Evolutionary conservation across 257 asterid genomes (phyloP).

Genomic region (Solanum chilense): DNA sequence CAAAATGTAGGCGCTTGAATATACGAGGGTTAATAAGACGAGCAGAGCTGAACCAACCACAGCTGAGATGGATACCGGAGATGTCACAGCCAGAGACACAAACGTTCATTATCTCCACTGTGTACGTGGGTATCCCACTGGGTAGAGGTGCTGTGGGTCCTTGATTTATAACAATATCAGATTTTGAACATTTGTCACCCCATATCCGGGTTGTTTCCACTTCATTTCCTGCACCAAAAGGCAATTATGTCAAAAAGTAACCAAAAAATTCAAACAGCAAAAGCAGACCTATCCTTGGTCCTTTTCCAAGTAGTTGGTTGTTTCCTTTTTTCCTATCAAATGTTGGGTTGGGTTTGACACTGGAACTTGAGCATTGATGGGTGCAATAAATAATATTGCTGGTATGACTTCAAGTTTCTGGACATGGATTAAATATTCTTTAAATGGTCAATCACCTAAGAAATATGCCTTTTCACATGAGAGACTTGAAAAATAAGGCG

Average conservation of each 20-base stretch:
- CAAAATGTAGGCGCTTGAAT: constrained; percentile 55
- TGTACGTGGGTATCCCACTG: constrained; percentile 77
- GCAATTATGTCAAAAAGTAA: constrained; percentile 3
- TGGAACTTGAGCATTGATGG: background rate
- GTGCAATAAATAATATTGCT: background rate
- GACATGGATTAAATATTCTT: too few relatives aligned
- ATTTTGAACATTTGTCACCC: constrained; percentile 64
- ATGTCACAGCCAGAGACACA: constrained; percentile 58
- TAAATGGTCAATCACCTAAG: background rate
- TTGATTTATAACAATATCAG: constrained; percentile 67
- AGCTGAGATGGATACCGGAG: constrained; percentile 50
- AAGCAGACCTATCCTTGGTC: background rate
- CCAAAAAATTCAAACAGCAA: background rate
- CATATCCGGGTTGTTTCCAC: constrained; percentile 70
- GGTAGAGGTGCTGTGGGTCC: constrained; percentile 73
- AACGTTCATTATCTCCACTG: constrained; percentile 75
- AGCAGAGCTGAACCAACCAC: constrained; percentile 97
- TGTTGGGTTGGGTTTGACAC: background rate
- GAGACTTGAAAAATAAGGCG: background rate
- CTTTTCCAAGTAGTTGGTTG: background rate
- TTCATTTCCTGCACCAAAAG: constrained; percentile 2
- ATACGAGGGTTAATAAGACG: constrained; percentile 61
- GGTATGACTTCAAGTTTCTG: background rate
- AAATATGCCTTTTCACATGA: background rate
- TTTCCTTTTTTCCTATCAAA: background rate